These are phyloP conservation scores for Neolentinus lepideus DNA, from an alignment of 1,284 basidiomycete genomes.

Conservation along the genomic window DNA sequence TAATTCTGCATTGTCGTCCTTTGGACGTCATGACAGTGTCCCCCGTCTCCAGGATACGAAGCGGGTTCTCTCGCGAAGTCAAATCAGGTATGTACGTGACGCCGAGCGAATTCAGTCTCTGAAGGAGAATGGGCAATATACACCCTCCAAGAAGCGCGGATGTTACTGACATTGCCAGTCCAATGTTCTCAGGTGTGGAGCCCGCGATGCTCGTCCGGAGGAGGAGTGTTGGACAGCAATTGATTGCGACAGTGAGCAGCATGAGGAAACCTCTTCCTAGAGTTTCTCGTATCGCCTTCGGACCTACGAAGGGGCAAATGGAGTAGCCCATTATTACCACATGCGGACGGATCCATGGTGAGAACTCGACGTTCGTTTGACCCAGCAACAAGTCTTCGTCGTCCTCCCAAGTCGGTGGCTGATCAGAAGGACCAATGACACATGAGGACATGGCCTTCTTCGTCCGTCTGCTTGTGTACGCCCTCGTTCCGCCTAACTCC, in stretches of 20 bases:
- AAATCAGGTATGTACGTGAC: background rate
- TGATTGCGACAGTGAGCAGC: background rate
- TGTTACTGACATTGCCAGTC: background rate
- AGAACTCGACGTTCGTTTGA: background rate
- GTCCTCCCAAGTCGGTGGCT: background rate
- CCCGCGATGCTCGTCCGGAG: background rate
- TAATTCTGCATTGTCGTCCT: background rate
- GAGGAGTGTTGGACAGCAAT: background rate
- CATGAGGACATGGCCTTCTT: background rate
- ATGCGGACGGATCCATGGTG: background rate
- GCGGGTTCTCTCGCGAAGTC: background rate
- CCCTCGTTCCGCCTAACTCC: background rate
- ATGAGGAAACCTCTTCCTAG: background rate
- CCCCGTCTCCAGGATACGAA: background rate
- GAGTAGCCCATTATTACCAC: background rate
- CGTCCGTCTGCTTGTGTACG: background rate
- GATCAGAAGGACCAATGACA: background rate
- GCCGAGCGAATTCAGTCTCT: background rate
- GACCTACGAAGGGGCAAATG: background rate
- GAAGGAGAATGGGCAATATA: background rate
- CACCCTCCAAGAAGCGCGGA: background rate
- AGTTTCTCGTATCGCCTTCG: background rate
- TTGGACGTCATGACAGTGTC: background rate
- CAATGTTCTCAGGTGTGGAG: background rate
- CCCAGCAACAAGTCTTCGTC: background rate